Evolutionary conservation across 352 stramenopile species (phyloP).

Genomic region (Phytophthora uliginosa): DNA sequence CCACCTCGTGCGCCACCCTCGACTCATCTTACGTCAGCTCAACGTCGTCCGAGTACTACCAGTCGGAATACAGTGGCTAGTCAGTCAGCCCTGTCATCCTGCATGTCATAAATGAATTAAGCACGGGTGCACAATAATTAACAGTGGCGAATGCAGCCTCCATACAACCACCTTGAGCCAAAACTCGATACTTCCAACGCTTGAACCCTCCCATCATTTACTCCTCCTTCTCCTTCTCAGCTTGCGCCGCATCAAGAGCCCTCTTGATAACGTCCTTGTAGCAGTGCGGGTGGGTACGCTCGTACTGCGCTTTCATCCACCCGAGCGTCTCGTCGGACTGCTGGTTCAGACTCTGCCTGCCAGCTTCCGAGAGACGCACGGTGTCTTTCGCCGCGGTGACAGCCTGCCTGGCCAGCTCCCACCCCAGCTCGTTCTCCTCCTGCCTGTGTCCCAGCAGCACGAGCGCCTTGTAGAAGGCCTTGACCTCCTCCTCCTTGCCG

Average conservation of each 20-base stretch:
- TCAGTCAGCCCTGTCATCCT: neutral
- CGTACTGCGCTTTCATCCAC: constrained; percentile 47
- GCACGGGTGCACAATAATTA: neutral
- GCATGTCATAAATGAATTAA: neutral
- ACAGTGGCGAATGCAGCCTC: neutral
- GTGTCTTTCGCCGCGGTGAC: constrained; percentile 40
- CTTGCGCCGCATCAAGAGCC: constrained; percentile 29
- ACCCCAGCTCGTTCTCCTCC: constrained; percentile 45
- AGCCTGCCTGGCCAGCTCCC: constrained; percentile 41
- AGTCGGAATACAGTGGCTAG: constrained; percentile 17
- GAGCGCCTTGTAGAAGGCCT: constrained; percentile 56
- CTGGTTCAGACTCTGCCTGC: constrained; percentile 46
- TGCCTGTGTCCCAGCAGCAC: constrained; percentile 45
- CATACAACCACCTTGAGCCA: neutral
- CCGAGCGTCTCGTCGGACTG: constrained; percentile 47
- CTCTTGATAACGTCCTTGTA: constrained; percentile 46
- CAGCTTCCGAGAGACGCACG: constrained; percentile 45
- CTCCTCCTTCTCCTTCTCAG: constrained; percentile 8
- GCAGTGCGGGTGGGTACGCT: constrained; percentile 46
- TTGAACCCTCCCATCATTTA: neutral
- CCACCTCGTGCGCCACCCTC: constrained; percentile 6
- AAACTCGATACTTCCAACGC: neutral
- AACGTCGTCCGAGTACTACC: constrained; percentile 12
- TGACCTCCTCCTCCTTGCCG: constrained; percentile 38
- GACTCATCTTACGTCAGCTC: constrained; percentile 23